These are phyloP conservation scores for Acanthamoeba royreba DNA, from an alignment of 208 protist species.

Conservation along the genomic window DNA sequence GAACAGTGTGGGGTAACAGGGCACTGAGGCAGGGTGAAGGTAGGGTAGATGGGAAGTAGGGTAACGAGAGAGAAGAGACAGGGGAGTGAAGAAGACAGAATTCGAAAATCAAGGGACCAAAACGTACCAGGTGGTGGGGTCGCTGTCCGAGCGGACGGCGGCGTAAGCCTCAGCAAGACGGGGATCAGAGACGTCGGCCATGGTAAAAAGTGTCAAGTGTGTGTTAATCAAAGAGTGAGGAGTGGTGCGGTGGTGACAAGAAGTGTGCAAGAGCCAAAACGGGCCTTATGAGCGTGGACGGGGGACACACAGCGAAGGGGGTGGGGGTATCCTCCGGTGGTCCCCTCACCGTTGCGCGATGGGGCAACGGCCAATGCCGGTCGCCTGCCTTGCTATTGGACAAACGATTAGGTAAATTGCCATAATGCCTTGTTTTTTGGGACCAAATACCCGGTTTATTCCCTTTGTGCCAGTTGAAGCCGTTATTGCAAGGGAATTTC, in stretches of 20 bases:
- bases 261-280: neutral
- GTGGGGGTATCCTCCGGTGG: neutral
- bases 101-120: no score
- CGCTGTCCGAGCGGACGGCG: slow-evolving; percentile 38
- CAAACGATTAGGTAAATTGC: no score
- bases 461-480: no score
- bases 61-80: no score
- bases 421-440: no score
- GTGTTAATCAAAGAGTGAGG: neutral
- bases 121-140: slow-evolving; percentile 48
- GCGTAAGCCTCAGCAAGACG: slow-evolving; percentile 21
- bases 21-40: no score
- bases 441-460: no score
- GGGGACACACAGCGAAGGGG: neutral
- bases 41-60: no score
- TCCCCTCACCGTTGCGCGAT: neutral
- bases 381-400: neutral
- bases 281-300: no score
- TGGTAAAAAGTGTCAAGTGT: neutral
- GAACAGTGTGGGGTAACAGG: no score
- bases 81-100: no score
- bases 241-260: neutral
- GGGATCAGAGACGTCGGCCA: slow-evolving; percentile 44
- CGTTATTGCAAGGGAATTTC: no score
- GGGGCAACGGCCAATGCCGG: neutral